Conservation (phyloP, 1,284 basidiomycete species). For the Leccinum griseonigrum region DNA sequence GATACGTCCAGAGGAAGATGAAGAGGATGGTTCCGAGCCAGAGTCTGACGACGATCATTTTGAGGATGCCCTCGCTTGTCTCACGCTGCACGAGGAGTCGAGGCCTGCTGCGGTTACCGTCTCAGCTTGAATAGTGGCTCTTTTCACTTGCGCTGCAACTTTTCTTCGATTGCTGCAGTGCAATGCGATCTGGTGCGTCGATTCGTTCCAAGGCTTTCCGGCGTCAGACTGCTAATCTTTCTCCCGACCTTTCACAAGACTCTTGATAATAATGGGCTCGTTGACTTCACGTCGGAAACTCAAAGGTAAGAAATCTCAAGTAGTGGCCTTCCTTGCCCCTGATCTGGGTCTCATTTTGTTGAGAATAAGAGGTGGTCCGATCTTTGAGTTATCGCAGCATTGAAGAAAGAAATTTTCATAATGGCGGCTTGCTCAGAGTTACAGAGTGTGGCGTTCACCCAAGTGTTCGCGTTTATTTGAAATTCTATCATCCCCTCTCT, state of each 20-base stretch:
- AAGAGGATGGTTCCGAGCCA: not conserved
- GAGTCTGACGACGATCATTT: not conserved
- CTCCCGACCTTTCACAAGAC: too few species aligned
- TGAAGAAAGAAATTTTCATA: not conserved
- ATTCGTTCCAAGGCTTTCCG: not conserved
- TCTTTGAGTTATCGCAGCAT: not conserved
- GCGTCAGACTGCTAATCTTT: not conserved
- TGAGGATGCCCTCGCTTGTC: not conserved
- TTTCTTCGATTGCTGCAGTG: not conserved
- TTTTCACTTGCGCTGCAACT: not conserved
- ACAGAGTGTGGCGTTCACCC: too few species aligned
- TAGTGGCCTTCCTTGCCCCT: too few species aligned
- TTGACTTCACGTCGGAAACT: too few species aligned
- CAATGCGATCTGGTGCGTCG: conserved; percentile 3
- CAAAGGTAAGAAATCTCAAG: too few species aligned
- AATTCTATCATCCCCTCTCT: too few species aligned
- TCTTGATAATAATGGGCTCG: too few species aligned
- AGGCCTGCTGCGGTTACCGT: not conserved
- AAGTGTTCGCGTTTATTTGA: too few species aligned
- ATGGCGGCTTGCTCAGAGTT: not conserved
- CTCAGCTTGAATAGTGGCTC: not conserved
- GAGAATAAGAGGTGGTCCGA: not conserved
- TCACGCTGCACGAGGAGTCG: not conserved
- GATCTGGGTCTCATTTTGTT: not conserved
- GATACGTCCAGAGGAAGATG: not conserved